Conservation (phyloP, 2,329 filamentous ascomycete species). For the Fusarium staphyleae region DNA sequence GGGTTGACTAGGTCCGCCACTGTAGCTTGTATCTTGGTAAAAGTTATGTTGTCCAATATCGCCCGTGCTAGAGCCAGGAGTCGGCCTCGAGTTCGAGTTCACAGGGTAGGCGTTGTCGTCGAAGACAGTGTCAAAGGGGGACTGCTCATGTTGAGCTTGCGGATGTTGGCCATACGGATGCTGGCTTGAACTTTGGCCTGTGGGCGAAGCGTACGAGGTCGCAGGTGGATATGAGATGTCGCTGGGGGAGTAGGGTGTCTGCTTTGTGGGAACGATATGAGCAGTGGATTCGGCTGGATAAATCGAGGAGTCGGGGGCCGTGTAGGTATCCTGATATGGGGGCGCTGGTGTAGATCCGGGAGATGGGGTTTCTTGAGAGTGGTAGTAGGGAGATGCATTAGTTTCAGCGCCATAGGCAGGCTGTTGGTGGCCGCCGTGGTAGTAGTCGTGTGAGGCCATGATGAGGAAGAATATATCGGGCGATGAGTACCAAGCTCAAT, state of each 20-base stretch:
- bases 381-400: slow-evolving; percentile 53
- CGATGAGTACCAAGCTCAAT: slow-evolving; percentile 14
- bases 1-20: slow-evolving; percentile 53
- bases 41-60: slow-evolving; percentile 48
- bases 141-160: slow-evolving; percentile 49
- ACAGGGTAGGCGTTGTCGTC: slow-evolving; percentile 72
- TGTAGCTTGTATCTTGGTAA: slow-evolving; percentile 65
- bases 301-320: slow-evolving; percentile 30
- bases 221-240: slow-evolving; percentile 31
- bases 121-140: slow-evolving; percentile 71
- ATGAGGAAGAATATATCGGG: slow-evolving; percentile 15
- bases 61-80: slow-evolving; percentile 48
- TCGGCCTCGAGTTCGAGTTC: slow-evolving; percentile 51
- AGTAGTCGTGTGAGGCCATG: slow-evolving; percentile 74
- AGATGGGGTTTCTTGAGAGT: slow-evolving; percentile 52
- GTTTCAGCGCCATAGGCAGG: slow-evolving; percentile 47
- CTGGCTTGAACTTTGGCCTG: slow-evolving; percentile 36
- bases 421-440: slow-evolving; percentile 55
- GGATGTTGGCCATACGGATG: slow-evolving; percentile 23
- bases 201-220: slow-evolving; percentile 37
- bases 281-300: slow-evolving; percentile 30
- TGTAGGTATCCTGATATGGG: slow-evolving; percentile 44
- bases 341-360: slow-evolving; percentile 48
- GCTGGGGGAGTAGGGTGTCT: slow-evolving; percentile 34
- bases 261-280: slow-evolving; percentile 28